phyloP scores from a whole-genome alignment of 129 eudicot genomes.

The Mikania micrantha region DNA sequence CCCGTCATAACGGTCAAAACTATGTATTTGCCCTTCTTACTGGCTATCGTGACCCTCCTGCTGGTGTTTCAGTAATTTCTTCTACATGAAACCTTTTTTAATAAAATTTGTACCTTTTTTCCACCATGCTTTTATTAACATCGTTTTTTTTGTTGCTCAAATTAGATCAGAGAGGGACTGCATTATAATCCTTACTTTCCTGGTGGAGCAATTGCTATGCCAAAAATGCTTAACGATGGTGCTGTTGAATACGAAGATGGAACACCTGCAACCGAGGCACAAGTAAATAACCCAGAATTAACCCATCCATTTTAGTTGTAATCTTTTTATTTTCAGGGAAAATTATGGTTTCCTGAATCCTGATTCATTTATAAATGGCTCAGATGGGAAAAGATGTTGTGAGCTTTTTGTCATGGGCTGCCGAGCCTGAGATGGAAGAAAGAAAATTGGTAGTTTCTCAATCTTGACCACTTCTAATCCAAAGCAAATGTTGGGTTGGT shows the following conservation, averaged over 20 bases:
- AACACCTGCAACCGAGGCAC: conserved; percentile 82
- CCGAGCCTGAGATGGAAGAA: conserved; percentile 94
- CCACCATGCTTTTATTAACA: neutral
- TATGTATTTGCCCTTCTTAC: conserved; percentile 52
- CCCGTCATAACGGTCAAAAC: conserved; percentile 63
- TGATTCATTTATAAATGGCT: conserved; percentile 16
- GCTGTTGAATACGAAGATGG: conserved; percentile 88
- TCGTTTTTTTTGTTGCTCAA: neutral
- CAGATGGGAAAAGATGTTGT: conserved; percentile 87
- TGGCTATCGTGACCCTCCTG: conserved; percentile 60
- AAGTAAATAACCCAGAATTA: conserved; percentile 28
- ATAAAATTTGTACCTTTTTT: neutral
- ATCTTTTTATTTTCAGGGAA: neutral
- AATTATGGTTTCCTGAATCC: neutral
- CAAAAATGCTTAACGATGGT: conserved; percentile 82
- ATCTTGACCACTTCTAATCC: neutral
- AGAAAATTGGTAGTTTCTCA: conserved; percentile 52
- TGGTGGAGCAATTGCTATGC: conserved; percentile 94
- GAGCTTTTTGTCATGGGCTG: conserved; percentile 78
- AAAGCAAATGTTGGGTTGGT: neutral
- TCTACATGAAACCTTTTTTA: neutral
- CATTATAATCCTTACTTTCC: conserved; percentile 84
- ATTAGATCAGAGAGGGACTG: conserved; percentile 73
- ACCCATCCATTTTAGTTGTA: neutral
- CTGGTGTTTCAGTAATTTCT: conserved; percentile 48